Percentiles rank a stretch among this genome's conserved stretches.
Evolutionary conservation across 2,329 filamentous ascomycete species (phyloP).

Genomic region (Pezicula neosporulosa): DNA sequence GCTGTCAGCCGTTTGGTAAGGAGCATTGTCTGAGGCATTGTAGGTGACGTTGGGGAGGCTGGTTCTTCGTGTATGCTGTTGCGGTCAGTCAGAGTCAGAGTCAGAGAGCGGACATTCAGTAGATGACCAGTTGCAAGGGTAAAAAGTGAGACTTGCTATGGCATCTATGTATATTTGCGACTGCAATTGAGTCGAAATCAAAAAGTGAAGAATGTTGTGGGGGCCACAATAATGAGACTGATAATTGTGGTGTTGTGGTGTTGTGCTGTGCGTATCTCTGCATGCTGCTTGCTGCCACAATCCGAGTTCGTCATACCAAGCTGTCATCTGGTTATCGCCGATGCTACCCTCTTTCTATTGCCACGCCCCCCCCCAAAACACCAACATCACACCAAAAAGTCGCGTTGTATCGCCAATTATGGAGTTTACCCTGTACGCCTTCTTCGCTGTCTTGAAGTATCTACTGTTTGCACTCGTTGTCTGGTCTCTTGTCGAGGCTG

Average conservation of each 20-base stretch:
- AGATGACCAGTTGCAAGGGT: background rate
- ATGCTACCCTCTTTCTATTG: no score
- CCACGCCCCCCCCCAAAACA: no score
- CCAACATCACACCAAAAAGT: no score
- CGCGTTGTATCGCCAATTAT: no score
- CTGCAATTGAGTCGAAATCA: background rate
- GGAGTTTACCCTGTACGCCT: no score
- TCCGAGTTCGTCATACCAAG: background rate
- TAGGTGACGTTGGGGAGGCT: conserved; percentile 2
- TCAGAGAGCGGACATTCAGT: background rate
- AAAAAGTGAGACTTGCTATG: conserved; percentile 7
- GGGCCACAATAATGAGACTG: background rate
- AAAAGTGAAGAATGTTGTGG: background rate
- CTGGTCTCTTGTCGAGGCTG: no score
- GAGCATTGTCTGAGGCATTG: conserved; percentile 37
- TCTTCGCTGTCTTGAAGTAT: no score
- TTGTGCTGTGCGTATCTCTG: background rate
- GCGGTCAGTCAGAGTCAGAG: background rate
- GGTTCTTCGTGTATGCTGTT: conserved; percentile 16
- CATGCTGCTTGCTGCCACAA: no score
- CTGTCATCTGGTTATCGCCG: background rate
- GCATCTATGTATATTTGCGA: conserved; percentile 11
- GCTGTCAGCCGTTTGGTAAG: conserved; percentile 62
- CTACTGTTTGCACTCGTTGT: no score
- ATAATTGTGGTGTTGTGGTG: background rate